These are phyloP conservation scores for Nakazawaea ernobii DNA, from an alignment of 805 yeast species.

Conservation along the genomic window DNA sequence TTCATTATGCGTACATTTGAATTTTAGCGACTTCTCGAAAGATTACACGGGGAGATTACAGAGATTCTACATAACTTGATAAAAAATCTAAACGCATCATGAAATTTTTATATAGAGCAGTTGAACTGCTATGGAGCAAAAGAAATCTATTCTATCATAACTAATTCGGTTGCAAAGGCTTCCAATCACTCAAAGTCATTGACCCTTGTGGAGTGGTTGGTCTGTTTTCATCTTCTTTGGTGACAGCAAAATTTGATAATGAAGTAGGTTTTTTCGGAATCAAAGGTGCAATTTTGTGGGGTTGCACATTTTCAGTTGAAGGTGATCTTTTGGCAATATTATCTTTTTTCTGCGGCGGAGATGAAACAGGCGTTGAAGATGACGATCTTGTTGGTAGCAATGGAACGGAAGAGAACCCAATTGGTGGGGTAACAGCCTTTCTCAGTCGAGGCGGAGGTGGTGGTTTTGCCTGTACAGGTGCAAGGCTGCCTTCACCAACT, in stretches of 20 bases:
- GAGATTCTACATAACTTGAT: too few species aligned
- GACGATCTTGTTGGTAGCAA: constrained; percentile 9
- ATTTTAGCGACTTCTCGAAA: too few species aligned
- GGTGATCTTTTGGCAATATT: not conserved
- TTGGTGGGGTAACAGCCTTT: constrained; percentile 4
- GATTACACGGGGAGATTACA: too few species aligned
- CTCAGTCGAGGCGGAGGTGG: constrained; percentile 7
- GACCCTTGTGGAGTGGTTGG: not conserved
- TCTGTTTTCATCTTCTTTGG: not conserved
- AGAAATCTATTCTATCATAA: not conserved
- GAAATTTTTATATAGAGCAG: not conserved
- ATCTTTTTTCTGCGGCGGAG: not conserved
- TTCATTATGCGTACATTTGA: too few species aligned
- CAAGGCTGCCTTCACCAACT: not conserved
- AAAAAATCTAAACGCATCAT: not conserved
- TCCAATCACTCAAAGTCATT: constrained; percentile 9
- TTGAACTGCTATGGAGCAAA: not conserved
- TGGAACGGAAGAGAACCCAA: constrained; percentile 9
- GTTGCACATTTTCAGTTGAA: not conserved
- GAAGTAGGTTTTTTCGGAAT: constrained; percentile 10
- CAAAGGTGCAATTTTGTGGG: constrained; percentile 5
- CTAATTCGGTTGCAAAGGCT: constrained; percentile 10
- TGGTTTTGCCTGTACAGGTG: not conserved
- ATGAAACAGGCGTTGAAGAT: constrained; percentile 3
- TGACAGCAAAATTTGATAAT: not conserved